Conservation (phyloP, 2,329 filamentous ascomycete genomes). For the Laburnicola sp. region DNA sequence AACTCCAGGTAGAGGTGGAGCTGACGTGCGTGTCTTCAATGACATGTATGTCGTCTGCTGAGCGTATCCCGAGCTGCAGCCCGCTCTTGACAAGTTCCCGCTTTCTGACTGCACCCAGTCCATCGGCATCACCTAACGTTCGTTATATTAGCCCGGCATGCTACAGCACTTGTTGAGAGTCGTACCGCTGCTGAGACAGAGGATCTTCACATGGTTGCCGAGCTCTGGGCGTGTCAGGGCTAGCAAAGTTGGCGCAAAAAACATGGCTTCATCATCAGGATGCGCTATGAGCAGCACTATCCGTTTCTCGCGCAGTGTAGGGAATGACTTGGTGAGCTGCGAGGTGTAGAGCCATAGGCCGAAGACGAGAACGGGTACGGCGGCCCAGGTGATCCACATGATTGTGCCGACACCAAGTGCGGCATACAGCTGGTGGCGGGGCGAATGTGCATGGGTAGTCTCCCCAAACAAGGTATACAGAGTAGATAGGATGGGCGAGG, state of each 20-base stretch:
- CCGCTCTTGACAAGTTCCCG: slow-evolving; percentile 83
- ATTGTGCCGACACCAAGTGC: slow-evolving; percentile 29
- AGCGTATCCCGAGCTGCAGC: slow-evolving; percentile 71
- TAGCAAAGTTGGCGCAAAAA: slow-evolving; percentile 88
- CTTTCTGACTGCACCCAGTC: slow-evolving; percentile 79
- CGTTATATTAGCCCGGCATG: not conserved
- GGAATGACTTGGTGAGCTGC: slow-evolving; percentile 57
- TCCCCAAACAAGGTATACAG: too few species aligned
- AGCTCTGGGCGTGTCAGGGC: slow-evolving; percentile 77
- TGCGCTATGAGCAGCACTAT: slow-evolving; percentile 94
- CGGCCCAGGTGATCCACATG: slow-evolving; percentile 47
- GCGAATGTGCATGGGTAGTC: too few species aligned
- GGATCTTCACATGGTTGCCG: slow-evolving; percentile 89
- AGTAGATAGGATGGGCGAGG: too few species aligned
- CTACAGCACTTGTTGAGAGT: not conserved
- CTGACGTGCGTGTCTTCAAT: slow-evolving; percentile 68
- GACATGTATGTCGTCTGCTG: slow-evolving; percentile 80
- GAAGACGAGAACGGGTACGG: slow-evolving; percentile 48
- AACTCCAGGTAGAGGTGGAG: slow-evolving; percentile 10
- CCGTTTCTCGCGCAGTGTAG: slow-evolving; percentile 75
- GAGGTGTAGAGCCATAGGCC: slow-evolving; percentile 54
- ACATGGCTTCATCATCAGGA: slow-evolving; percentile 99
- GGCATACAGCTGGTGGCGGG: not conserved
- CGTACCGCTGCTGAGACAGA: slow-evolving; percentile 84
- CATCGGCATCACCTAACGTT: slow-evolving; percentile 74